phyloP scores from a whole-genome alignment of 148 eudicot genomes.

The Rhododendron kiyosumense region DNA sequence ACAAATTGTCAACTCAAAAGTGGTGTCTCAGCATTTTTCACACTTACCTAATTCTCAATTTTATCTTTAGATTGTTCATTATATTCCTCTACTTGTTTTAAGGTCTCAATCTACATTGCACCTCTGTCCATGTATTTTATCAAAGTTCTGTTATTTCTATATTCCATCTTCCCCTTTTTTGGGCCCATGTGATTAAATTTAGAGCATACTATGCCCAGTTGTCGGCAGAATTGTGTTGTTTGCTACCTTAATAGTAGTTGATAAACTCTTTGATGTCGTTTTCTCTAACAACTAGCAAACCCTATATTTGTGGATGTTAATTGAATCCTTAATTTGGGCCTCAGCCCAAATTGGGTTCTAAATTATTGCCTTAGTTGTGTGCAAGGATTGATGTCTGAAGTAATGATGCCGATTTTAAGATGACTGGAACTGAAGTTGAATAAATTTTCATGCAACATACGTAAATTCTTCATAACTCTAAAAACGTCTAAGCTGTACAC shows the following conservation, averaged over 20 bases:
- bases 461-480: not conserved
- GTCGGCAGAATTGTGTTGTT: not conserved
- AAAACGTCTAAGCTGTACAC: not conserved
- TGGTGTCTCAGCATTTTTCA: not conserved
- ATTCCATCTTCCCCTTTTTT: not conserved
- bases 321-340: not conserved
- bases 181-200: not conserved
- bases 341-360: not conserved
- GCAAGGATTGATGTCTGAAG: not conserved
- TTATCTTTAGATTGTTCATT: not conserved
- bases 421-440: not conserved
- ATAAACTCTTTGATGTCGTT: not conserved
- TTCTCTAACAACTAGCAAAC: not conserved
- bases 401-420: not conserved
- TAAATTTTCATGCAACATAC: not conserved
- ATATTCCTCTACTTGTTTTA: not conserved
- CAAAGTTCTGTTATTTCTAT: not conserved
- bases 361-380: not conserved
- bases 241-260: not conserved
- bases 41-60: not conserved
- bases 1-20: not conserved
- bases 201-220: not conserved
- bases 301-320: not conserved
- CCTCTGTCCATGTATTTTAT: not conserved
- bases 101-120: not conserved